Evolutionary conservation across 2,329 filamentous ascomycete genomes (phyloP).

Genomic region (Simplicillium aogashimaense): DNA sequence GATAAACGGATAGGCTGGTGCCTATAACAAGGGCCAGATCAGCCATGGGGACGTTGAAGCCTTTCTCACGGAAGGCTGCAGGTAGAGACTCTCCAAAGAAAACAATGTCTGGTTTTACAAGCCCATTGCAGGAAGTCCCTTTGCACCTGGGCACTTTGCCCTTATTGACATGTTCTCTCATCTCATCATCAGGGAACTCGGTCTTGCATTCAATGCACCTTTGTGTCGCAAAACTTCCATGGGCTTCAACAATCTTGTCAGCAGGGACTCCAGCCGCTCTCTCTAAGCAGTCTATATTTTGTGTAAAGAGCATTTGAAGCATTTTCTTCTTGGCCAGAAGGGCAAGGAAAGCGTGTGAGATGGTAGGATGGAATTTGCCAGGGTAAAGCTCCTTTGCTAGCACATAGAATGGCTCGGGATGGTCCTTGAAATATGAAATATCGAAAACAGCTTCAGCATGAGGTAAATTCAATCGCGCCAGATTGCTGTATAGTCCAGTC

Average conservation of each 20-base stretch:
- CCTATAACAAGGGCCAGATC: constrained; percentile 81
- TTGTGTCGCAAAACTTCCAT: constrained; percentile 89
- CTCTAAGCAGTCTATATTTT: constrained; percentile 96
- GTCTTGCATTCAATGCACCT: constrained; percentile 81
- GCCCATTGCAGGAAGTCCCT: constrained; percentile 53
- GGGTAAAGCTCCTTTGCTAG: constrained; percentile 89
- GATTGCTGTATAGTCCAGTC: constrained; percentile 88
- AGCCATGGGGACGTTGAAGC: constrained; percentile 44
- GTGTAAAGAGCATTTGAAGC: constrained; percentile 81
- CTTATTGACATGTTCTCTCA: constrained; percentile 58
- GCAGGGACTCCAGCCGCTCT: constrained; percentile 73
- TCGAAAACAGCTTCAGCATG: constrained; percentile 92
- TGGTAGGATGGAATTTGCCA: constrained; percentile 76
- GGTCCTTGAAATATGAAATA: constrained; percentile 74
- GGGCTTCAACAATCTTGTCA: constrained; percentile 81
- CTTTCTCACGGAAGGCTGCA: constrained; percentile 21
- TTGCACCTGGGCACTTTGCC: constrained; percentile 63
- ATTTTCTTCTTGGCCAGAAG: constrained; percentile 71
- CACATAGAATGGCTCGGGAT: constrained; percentile 85
- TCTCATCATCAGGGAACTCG: constrained; percentile 61
- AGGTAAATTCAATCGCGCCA: constrained; percentile 75
- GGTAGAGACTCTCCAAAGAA: constrained; percentile 74
- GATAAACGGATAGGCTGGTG: constrained; percentile 78
- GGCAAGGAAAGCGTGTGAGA: constrained; percentile 82
- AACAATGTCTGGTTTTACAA: constrained; percentile 91